phyloP scores from a whole-genome alignment of 768 basidiomycete genomes.

The Xanthoconium purpureum region DNA sequence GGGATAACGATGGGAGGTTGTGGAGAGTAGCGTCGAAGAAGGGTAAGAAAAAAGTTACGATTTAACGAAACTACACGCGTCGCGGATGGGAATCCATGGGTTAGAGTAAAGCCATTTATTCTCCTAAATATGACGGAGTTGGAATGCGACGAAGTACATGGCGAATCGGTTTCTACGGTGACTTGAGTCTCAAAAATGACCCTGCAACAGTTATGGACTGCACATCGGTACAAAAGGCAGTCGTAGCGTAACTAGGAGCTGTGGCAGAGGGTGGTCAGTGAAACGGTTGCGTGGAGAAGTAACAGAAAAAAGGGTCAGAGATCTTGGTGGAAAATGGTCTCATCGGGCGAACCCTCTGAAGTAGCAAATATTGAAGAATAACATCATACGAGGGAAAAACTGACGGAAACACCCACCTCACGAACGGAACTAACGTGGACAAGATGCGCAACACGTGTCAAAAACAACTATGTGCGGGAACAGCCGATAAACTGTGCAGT shows the following conservation, averaged over 20 bases:
- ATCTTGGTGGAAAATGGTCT: slow-evolving; percentile 70
- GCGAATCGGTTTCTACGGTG: background rate
- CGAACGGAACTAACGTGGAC: background rate
- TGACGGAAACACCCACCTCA: slow-evolving; percentile 15
- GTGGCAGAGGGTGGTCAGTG: slow-evolving; percentile 5
- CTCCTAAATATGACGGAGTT: too few species aligned
- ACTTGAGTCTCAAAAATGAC: background rate
- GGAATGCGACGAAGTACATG: too few species aligned
- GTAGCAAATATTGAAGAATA: slow-evolving; percentile 63
- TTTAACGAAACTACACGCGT: background rate
- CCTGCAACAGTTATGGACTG: background rate
- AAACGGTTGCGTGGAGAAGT: background rate
- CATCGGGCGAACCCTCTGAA: slow-evolving; percentile 59
- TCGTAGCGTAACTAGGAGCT: background rate
- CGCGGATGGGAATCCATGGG: too few species aligned
- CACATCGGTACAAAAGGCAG: background rate
- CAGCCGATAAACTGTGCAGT: slow-evolving; percentile 55
- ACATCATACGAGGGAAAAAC: slow-evolving; percentile 35
- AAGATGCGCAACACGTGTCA: background rate
- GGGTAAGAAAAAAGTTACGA: background rate
- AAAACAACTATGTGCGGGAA: slow-evolving; percentile 11
- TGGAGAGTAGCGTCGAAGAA: background rate
- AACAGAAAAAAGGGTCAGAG: slow-evolving; percentile 44
- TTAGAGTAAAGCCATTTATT: too few species aligned
- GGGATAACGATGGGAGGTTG: background rate